Evolutionary conservation across 2,329 filamentous ascomycete genomes (phyloP).

Genomic region (Colletotrichum sp.): DNA sequence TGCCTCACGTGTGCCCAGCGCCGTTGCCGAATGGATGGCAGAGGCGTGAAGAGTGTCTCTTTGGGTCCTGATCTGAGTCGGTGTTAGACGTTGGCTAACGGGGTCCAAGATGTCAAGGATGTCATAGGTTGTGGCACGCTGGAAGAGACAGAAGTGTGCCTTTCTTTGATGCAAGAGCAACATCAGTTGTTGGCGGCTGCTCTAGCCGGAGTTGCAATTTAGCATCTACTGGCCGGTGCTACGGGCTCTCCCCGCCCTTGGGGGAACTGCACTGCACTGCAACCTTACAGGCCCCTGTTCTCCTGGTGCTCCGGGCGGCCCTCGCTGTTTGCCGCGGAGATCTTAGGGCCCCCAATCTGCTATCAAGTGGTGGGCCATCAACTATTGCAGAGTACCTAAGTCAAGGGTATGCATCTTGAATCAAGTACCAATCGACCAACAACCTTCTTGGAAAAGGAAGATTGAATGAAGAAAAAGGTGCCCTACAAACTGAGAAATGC

Average conservation of each 20-base stretch:
- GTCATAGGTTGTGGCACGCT: not conserved
- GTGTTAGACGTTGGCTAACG: not conserved
- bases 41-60: not conserved
- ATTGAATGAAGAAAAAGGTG: not conserved
- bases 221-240: not conserved
- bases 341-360: not conserved
- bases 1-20: not conserved
- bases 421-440: not conserved
- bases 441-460: not conserved
- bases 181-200: not conserved
- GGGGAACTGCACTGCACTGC: not conserved
- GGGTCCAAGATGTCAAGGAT: not conserved
- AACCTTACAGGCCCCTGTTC: not conserved
- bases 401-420: not conserved
- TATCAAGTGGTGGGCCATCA: not conserved
- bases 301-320: not conserved
- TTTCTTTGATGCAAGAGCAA: not conserved
- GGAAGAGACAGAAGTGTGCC: not conserved
- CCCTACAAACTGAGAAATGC: not conserved
- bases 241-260: not conserved
- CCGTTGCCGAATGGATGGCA: constrained; percentile 12
- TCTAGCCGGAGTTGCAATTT: not conserved
- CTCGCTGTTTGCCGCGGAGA: not conserved
- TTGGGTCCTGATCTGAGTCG: not conserved
- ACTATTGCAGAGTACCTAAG: not conserved